Base-by-base conservation (phyloP, 768 basidiomycete species). In the Termitomyces sp. region DNA sequence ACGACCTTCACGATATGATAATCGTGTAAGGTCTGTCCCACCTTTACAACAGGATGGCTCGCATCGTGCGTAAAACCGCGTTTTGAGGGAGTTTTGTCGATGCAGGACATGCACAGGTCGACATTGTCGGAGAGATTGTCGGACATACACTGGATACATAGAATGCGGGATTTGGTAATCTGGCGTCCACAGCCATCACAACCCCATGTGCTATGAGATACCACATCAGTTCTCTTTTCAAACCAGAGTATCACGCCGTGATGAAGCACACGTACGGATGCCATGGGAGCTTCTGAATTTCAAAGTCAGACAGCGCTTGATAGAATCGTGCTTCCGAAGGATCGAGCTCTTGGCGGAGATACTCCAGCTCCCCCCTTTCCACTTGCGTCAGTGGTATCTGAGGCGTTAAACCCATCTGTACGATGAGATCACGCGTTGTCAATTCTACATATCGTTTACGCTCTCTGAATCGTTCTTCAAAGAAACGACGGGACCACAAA, bases 301-400 rank as follows among this genome's bases (percentile, higher is more conserved):
- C 66, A 47, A 71, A 72, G n/a, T 69, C 63, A 30, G 68, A 68
- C 10, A 73, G 54, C 0, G 72, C 69, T 43, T 70, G 68, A 56
- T 72, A 74, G 50, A 74, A 71, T 12, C 73, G 63, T 33, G 73
- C 70, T 49, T 73, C 68, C 16, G 69, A 68, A 22, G 72, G 73
- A 52, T 71, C 67, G 36, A 74, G 58, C 28, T 69, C 63, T 35
- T 65, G 64, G 49, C 70, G 58, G 26, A 73, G 62, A 58, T 69
- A 68, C 18, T 72, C 68, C 47, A 71, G 61, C 52, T 72, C 70
- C 8, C 62, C 64, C 18, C 57, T 65, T 53, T 74, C 73, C 22
- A 58, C 60, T 24, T 53, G 51, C 18, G 60, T 66, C 36, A 73
- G 61, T 6, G 70, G 70, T 3, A 63, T 59, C 48, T 70, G 69